Evolutionary conservation across 805 yeast genomes (phyloP), one percentile per base, ranked within the genome.

Genomic region (Pichia insulana): DNA sequence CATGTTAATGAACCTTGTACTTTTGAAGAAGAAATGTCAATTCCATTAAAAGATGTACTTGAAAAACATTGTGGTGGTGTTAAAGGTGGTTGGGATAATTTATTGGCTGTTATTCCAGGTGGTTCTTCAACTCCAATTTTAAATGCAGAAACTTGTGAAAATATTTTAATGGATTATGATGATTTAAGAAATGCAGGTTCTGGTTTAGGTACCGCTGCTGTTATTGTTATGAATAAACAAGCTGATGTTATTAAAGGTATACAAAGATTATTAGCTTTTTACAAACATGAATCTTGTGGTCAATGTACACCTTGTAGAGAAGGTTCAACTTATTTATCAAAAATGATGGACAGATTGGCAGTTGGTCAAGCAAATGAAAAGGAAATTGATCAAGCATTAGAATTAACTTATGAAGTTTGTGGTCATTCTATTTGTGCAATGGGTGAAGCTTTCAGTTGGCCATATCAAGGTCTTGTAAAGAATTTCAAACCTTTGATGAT

Each of bases 261-360:
- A 61, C 94, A 86, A 65, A 74, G 95, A 64, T 76, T 86, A 57
- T 64, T 90, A 35, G 78, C 83, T 35, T 86, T 86, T 64, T 86
- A 84, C 70, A 83, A 82, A 69, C 95, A 86, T 67, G 95, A 86
- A 71, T 82, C 92, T 7, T 86, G 95, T 68, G 95, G 95, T 46
- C 95, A 86, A 68, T 86, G 95, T 70, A 86, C 95, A 4, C 95
- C 95, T 45, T 86, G 95, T 68, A 78, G 96, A 62, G 95, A 86
- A 67, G 96, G 96, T 45, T 85, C 95, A 35, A 81, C 94, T 17
- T 86, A 90, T 83, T 69, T 86, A 54, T 69, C 73, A 46, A 82
- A 77, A 65, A 80, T 84, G 76, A 86, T 86, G 95, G 82, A 80
- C 59, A 75, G 95, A 59, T 75, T 86, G 62, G 75, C 69, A 48